phyloP scores from a whole-genome alignment of 352 stramenopile species.

The Globisporangium megalacanthum region DNA sequence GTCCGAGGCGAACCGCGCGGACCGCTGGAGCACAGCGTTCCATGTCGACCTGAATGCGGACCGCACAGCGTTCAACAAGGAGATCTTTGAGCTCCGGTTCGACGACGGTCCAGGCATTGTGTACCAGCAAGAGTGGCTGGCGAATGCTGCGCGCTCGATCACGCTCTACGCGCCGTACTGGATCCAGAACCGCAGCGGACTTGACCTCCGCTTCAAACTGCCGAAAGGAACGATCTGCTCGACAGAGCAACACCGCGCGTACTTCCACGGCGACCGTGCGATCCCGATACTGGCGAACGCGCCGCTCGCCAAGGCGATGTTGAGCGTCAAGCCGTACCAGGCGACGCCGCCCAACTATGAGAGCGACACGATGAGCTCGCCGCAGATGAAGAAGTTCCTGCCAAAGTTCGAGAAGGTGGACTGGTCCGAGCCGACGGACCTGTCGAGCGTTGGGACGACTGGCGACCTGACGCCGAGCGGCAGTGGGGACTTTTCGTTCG shows the following conservation, averaged over 20 bases:
- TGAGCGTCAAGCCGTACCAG: constrained; percentile 66
- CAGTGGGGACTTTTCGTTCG: constrained; percentile 52
- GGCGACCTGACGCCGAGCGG: constrained; percentile 49
- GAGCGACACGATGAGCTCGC: constrained; percentile 37
- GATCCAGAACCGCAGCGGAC: constrained; percentile 80
- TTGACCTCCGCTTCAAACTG: constrained; percentile 69
- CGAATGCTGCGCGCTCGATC: constrained; percentile 49
- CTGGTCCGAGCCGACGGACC: constrained; percentile 69
- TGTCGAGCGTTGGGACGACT: constrained; percentile 70
- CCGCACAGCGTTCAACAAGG: constrained; percentile 39
- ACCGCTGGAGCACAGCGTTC: constrained; percentile 59
- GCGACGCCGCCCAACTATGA: constrained; percentile 57
- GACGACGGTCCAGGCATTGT: constrained; percentile 56
- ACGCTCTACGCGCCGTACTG: constrained; percentile 74
- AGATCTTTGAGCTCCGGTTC: constrained; percentile 60
- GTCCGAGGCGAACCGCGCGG: constrained; percentile 36
- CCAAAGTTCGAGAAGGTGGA: constrained; percentile 64
- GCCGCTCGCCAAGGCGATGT: constrained; percentile 52
- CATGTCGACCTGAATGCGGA: constrained; percentile 46
- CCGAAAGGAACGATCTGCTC: constrained; percentile 50
- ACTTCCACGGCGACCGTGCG: constrained; percentile 56
- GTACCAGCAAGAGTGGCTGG: constrained; percentile 64
- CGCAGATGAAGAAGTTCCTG: constrained; percentile 63
- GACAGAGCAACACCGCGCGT: constrained; percentile 60
- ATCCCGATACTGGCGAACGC: constrained; percentile 64